Evolutionary conservation across 73 alveolate genomes (phyloP).

Genomic region (Blepharisma japonicum): DNA sequence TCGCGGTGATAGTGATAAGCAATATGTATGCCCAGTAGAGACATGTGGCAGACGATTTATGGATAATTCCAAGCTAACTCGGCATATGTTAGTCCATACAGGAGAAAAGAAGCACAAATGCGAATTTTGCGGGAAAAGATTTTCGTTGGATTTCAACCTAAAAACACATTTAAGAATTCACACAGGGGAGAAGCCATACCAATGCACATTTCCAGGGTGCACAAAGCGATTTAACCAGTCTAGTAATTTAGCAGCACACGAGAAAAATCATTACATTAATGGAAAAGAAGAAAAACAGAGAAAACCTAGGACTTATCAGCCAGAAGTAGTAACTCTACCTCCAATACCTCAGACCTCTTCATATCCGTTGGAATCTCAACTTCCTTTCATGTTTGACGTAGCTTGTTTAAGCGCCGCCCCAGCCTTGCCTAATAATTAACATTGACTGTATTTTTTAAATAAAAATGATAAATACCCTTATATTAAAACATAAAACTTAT

Average conservation of each 20-base stretch:
- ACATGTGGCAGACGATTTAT: constrained; percentile 82
- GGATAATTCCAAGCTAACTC: constrained; percentile 80
- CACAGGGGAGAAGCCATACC: constrained; percentile 93
- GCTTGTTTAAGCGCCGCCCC: no score
- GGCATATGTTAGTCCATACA: constrained; percentile 89
- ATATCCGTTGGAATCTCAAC: neutral
- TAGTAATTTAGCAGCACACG: constrained; percentile 82
- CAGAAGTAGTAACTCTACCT: no score
- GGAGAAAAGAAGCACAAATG: constrained; percentile 89
- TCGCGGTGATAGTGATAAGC: constrained; percentile 8
- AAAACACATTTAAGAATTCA: constrained; percentile 85
- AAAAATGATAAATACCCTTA: no score
- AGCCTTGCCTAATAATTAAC: no score
- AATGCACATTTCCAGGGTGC: constrained; percentile 77
- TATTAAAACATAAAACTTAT: no score
- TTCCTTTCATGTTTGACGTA: neutral
- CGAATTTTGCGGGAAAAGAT: constrained; percentile 77
- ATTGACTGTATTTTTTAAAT: no score
- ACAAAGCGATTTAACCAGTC: constrained; percentile 80
- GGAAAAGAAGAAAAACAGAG: neutral
- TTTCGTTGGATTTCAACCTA: constrained; percentile 82
- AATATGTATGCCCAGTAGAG: constrained; percentile 57
- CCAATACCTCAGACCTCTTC: no score
- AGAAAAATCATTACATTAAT: constrained; percentile 68
- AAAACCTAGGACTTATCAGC: neutral